phyloP scores from a whole-genome alignment of 306 rosid genomes.

The Dryas octopetala region DNA sequence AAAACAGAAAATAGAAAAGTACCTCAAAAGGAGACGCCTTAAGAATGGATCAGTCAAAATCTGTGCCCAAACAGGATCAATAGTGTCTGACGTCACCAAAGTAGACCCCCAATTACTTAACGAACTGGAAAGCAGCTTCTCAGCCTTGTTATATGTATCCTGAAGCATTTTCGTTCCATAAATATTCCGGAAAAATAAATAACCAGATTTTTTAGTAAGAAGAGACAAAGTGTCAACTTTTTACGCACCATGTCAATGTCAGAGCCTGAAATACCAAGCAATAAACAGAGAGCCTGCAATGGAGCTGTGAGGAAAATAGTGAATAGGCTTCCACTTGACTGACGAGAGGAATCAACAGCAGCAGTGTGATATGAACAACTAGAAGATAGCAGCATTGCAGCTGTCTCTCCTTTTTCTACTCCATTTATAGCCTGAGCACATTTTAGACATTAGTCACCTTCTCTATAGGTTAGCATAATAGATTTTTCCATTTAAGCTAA shows the following conservation, averaged over 20 bases:
- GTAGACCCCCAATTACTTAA: constrained; percentile 67
- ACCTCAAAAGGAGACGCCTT: constrained; percentile 91
- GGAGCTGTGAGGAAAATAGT: constrained; percentile 94
- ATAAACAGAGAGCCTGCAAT: constrained; percentile 76
- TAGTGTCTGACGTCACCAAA: constrained; percentile 56
- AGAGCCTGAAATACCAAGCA: constrained; percentile 70
- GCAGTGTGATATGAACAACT: constrained; percentile 43
- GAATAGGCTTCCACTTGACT: constrained; percentile 75
- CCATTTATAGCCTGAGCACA: constrained; percentile 59
- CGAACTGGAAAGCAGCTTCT: constrained; percentile 59
- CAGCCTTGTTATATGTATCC: constrained; percentile 77
- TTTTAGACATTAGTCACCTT: constrained; percentile 21
- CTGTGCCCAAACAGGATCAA: constrained; percentile 88
- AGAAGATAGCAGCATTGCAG: constrained; percentile 92
- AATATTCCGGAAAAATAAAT: neutral
- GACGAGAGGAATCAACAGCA: constrained; percentile 42
- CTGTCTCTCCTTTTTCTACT: constrained; percentile 77
- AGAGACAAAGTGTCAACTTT: constrained; percentile 9
- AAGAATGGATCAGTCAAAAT: constrained; percentile 78
- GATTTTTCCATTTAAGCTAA: neutral
- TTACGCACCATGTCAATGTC: constrained; percentile 68
- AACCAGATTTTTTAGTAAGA: constrained; percentile 8
- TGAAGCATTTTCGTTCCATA: constrained; percentile 34
- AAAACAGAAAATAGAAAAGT: neutral
- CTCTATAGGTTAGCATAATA: neutral